Evolutionary conservation across 1,139 yeast genomes (phyloP).

Genomic region (Zhuliangozyma parablackwelliae): DNA sequence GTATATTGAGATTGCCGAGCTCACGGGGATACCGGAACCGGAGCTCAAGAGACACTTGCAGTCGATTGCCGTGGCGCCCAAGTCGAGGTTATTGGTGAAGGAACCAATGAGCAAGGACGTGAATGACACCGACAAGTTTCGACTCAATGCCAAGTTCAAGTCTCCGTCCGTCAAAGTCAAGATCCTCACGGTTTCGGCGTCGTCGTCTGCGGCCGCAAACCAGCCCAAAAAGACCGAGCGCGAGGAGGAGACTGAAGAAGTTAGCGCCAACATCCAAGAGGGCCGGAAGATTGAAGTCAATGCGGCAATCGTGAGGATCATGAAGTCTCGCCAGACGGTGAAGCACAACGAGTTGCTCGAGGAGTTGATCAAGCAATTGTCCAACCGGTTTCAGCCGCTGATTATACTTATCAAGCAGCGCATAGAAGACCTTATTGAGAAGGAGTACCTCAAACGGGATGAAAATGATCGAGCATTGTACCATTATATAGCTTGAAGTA

Average conservation of each 20-base stretch:
- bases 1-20: constrained; percentile 56
- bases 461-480: constrained; percentile 57
- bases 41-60: constrained; percentile 78
- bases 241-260: constrained; percentile 35
- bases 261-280: constrained; percentile 28
- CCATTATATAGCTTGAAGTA: constrained; percentile 59
- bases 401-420: constrained; percentile 67
- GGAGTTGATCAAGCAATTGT: constrained; percentile 61
- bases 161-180: constrained; percentile 71
- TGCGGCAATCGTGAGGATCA: constrained; percentile 84
- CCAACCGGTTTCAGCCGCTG: constrained; percentile 64
- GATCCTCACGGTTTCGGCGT: constrained; percentile 62
- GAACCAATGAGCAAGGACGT: constrained; percentile 74
- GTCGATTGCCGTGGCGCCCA: constrained; percentile 82
- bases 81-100: constrained; percentile 67
- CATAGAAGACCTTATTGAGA: constrained; percentile 75
- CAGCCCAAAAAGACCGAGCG: constrained; percentile 34
- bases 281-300: constrained; percentile 63
- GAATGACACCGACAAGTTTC: constrained; percentile 57
- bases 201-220: constrained; percentile 28
- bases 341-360: constrained; percentile 63
- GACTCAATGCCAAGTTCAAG: constrained; percentile 66
- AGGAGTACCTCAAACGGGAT: constrained; percentile 79
- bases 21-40: constrained; percentile 66
- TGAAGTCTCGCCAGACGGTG: constrained; percentile 69